Conservation (phyloP, 352 stramenopile genomes). For the Thalassiosira mediterranea region DNA sequence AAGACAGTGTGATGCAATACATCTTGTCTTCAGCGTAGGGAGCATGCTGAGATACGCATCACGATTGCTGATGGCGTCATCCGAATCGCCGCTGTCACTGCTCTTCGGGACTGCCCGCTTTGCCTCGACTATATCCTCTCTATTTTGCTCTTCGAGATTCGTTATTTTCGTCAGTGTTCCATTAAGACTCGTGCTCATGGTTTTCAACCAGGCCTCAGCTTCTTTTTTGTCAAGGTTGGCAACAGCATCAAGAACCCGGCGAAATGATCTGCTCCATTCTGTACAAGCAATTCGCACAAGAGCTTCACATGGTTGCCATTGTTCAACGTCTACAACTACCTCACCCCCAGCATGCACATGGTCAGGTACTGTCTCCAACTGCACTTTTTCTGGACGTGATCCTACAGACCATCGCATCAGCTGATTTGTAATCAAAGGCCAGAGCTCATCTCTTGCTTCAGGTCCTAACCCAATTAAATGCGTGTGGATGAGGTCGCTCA, state of each 20-base stretch:
- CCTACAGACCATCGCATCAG: constrained; percentile 71
- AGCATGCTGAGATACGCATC: constrained; percentile 53
- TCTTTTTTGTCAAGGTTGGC: constrained; percentile 51
- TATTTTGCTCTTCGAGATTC: constrained; percentile 54
- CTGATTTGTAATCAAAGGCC: constrained; percentile 61
- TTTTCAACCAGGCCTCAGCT: constrained; percentile 58
- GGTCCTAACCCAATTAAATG: constrained; percentile 57
- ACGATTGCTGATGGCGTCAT: constrained; percentile 1
- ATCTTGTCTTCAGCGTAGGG: constrained; percentile 72
- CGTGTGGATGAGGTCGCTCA: constrained; percentile 77
- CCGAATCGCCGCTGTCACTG: constrained; percentile 15
- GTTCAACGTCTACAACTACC: constrained; percentile 34
- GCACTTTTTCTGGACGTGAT: constrained; percentile 24
- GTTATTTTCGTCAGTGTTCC: constrained; percentile 58
- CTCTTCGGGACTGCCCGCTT: constrained; percentile 39
- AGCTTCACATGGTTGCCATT: constrained; percentile 82
- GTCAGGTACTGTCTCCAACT: constrained; percentile 24
- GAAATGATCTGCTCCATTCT: constrained; percentile 70
- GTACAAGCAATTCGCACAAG: constrained; percentile 73
- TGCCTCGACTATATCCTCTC: constrained; percentile 48
- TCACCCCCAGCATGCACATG: constrained; percentile 34
- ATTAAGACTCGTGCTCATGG: constrained; percentile 60
- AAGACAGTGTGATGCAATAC: constrained; percentile 74
- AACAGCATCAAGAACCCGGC: constrained; percentile 47
- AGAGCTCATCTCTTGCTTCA: constrained; percentile 64